Base-by-base conservation (phyloP, 2,329 filamentous ascomycete species). In the Aspergillus japonicus region DNA sequence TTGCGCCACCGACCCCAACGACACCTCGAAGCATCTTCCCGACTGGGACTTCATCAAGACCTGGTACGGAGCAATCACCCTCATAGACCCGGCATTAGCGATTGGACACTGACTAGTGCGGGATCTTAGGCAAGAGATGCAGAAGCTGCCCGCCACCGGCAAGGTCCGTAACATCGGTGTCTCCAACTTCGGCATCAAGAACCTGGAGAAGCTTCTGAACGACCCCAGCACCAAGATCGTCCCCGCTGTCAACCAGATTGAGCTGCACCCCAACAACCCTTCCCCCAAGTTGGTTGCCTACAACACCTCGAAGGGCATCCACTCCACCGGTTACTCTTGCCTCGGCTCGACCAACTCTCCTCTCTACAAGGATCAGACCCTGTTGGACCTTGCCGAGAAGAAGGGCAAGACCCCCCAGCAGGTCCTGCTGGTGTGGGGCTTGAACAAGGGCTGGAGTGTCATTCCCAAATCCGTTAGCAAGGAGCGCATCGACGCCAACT, bases 1-100 rank as follows among this genome's bases (percentile, higher is more conserved):
- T 19, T 79, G 79, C 57, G 78, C 84, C 3, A 86, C 85, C 64
- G 80, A 81, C 59, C 78, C 80, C 39, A 76, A 80, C 8, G 77
- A 80, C 62, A 68, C 73, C 56, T 69, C 77, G 50, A 90, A 90
- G 81, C 85, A 89, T 73, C 84, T 87, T 64, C 81, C 85, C 33
- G 90, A 92, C 79, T 94, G 91, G 90, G 84, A 91, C 79, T 94
- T 90, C 76, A 82, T 90, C 68, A 87, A 95, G 77, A 95, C 91
- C 26, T 96, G 84, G 84, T 72, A 65, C 51, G 69, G 44, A 26
- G 14, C 42, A 19, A 5, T n/a, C 8, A n/a, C n/a, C 12, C n/a
- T 10, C 19, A 23, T 48, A 16, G 92, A 19, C 4, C 16, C 39
- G 39, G 16, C 16, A 3, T 7, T 12, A 19, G 14, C 2, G 16